These are phyloP conservation scores for Daedaleopsis sinensis DNA, from an alignment of 768 basidiomycete species.

Conservation along the genomic window DNA sequence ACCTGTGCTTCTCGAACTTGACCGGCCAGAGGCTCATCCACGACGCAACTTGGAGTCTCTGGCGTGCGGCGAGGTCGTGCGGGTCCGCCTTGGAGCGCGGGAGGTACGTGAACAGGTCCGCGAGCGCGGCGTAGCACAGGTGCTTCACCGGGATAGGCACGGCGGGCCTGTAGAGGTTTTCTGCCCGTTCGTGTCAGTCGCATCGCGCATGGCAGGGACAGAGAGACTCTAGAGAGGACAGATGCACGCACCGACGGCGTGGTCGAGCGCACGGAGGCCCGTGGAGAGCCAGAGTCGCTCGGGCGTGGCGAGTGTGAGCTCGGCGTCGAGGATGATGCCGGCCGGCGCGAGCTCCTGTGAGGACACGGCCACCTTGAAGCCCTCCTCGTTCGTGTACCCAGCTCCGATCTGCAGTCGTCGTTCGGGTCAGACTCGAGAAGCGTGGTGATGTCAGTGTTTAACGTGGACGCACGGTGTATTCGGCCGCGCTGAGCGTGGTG, in stretches of 20 bases:
- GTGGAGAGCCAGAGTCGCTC: constrained; percentile 80
- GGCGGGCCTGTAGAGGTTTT: constrained; percentile 61
- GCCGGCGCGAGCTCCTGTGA: constrained; percentile 64
- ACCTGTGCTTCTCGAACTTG: constrained; percentile 60
- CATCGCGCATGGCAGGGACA: no score
- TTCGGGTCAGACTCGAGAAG: background rate
- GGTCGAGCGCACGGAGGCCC: constrained; percentile 78
- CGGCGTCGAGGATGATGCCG: constrained; percentile 77
- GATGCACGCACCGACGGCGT: constrained; percentile 61
- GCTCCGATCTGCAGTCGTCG: constrained; percentile 35
- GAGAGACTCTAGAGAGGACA: background rate
- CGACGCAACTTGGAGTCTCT: constrained; percentile 71
- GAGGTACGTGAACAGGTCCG: constrained; percentile 75
- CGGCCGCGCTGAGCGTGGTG: constrained; percentile 80
- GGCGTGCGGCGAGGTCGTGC: constrained; percentile 56
- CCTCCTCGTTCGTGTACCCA: constrained; percentile 72
- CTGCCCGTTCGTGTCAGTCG: constrained; percentile 34
- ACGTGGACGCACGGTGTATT: constrained; percentile 56
- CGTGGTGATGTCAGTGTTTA: background rate
- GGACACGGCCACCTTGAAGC: constrained; percentile 61
- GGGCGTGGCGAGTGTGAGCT: constrained; percentile 73
- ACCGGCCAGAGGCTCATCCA: constrained; percentile 84
- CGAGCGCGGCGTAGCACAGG: constrained; percentile 66
- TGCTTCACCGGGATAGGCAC: constrained; percentile 62
- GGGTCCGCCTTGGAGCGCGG: constrained; percentile 65